Percentiles rank a stretch among this genome's conserved stretches.
Evolutionary conservation across 257 asterid genomes (phyloP).

Genomic region (Datura wrightii): DNA sequence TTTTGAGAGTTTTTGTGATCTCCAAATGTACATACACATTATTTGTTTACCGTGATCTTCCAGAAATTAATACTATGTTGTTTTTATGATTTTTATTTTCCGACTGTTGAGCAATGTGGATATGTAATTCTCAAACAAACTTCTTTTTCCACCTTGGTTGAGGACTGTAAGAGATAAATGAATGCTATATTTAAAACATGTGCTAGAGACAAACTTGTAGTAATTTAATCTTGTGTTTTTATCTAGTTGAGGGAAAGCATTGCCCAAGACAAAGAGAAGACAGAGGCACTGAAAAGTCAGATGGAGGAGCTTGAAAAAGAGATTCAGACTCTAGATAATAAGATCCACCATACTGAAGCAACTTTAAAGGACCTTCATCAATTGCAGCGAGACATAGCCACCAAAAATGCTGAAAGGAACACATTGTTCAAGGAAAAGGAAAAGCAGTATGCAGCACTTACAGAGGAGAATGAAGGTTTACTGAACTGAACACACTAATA

Average conservation of each 20-base stretch:
- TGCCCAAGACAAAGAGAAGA: constrained; percentile 75
- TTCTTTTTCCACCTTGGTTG: not conserved
- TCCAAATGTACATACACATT: not conserved
- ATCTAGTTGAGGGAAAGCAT: constrained; percentile 83
- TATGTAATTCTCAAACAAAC: not conserved
- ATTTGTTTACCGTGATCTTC: not conserved
- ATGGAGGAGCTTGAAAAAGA: constrained; percentile 75
- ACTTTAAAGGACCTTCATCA: constrained; percentile 69
- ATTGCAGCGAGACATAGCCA: constrained; percentile 66
- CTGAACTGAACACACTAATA: not conserved
- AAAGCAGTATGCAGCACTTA: constrained; percentile 68
- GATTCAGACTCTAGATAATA: constrained; percentile 64
- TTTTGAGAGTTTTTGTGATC: not conserved
- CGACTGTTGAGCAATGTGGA: not conserved
- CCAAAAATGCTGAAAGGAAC: constrained; percentile 88
- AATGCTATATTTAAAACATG: not conserved
- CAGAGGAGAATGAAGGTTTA: constrained; percentile 83
- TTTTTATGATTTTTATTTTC: not conserved
- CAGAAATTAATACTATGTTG: constrained; percentile 1
- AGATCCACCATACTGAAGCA: constrained; percentile 72
- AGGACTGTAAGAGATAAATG: constrained; percentile 5
- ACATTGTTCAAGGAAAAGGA: constrained; percentile 72
- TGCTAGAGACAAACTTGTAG: not conserved
- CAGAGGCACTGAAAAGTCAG: constrained; percentile 68
- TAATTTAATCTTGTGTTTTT: constrained; percentile 39